phyloP scores from a whole-genome alignment of 2,329 filamentous ascomycete species.

The Cercospora sojina region DNA sequence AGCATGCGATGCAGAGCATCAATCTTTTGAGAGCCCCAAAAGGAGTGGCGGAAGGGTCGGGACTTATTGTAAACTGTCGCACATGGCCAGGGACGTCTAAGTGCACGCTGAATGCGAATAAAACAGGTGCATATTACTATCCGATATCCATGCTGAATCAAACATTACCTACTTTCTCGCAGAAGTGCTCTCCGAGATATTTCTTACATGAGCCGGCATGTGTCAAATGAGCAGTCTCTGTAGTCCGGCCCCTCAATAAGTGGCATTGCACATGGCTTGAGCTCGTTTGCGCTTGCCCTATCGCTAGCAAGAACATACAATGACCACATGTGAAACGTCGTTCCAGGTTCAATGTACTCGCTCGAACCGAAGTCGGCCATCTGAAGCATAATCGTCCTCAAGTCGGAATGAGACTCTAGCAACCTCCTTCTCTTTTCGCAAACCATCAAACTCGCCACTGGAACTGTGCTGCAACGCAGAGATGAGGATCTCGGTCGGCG shows the following conservation, averaged over 20 bases:
- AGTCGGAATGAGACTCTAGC: constrained; percentile 25
- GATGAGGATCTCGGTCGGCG: constrained; percentile 27
- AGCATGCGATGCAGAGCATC: no score
- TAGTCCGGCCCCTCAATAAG: neutral
- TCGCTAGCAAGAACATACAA: neutral
- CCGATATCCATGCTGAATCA: neutral
- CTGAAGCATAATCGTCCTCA: constrained; percentile 10
- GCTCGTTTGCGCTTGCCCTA: neutral
- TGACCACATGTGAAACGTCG: neutral
- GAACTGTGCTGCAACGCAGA: constrained; percentile 31
- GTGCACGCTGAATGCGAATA: neutral
- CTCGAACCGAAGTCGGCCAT: constrained; percentile 24
- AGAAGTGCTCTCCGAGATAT: neutral
- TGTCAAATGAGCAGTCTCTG: neutral
- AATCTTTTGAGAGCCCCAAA: no score
- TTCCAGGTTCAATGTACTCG: neutral
- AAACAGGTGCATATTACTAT: neutral
- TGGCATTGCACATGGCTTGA: neutral
- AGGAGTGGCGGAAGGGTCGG: no score
- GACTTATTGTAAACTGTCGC: neutral
- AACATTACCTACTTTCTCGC: neutral
- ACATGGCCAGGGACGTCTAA: no score
- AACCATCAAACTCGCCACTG: constrained; percentile 25
- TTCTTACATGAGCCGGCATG: neutral
- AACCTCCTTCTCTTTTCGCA: constrained; percentile 24